These are phyloP conservation scores for Pseudogymnoascus sp. DNA, from an alignment of 2,329 filamentous ascomycete genomes.

Conservation along the genomic window DNA sequence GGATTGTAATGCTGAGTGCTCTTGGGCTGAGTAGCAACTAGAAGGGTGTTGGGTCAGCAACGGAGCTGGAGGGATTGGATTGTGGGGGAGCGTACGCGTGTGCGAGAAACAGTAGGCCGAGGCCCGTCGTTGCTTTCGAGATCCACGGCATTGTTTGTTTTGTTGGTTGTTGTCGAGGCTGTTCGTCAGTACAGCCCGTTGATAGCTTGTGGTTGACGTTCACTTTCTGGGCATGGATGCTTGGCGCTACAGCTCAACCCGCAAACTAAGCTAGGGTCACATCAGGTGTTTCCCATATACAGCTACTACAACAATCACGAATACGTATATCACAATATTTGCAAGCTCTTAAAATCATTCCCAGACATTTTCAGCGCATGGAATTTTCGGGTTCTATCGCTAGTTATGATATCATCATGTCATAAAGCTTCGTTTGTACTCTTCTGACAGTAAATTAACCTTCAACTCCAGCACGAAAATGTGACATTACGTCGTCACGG, in stretches of 20 bases:
- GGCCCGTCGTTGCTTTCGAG: conserved; percentile 60
- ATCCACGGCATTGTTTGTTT: conserved; percentile 56
- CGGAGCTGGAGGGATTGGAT: conserved; percentile 10
- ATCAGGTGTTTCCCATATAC: neutral
- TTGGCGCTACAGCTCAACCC: neutral
- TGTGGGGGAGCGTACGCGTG: conserved; percentile 63
- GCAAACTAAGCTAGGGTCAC: neutral
- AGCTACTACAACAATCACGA: neutral
- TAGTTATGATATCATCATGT: conserved; percentile 25
- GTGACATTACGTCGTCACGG: conserved; percentile 21
- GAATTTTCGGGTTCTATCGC: conserved; percentile 11
- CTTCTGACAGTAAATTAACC: conserved; percentile 15
- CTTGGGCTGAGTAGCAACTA: conserved; percentile 94
- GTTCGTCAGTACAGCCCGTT: neutral
- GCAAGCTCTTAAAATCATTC: conserved; percentile 13
- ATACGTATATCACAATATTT: neutral
- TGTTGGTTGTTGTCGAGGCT: conserved; percentile 1
- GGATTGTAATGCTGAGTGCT: conserved; percentile 71
- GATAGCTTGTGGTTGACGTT: conserved; percentile 10
- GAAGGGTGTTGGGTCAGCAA: neutral
- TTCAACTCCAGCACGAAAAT: conserved; percentile 19
- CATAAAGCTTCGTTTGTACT: conserved; percentile 21
- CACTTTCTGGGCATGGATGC: neutral
- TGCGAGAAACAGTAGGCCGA: conserved; percentile 70
- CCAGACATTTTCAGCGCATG: conserved; percentile 5